Conservation (phyloP, 345 rosid species). For the Abelmoschus esculentus region DNA sequence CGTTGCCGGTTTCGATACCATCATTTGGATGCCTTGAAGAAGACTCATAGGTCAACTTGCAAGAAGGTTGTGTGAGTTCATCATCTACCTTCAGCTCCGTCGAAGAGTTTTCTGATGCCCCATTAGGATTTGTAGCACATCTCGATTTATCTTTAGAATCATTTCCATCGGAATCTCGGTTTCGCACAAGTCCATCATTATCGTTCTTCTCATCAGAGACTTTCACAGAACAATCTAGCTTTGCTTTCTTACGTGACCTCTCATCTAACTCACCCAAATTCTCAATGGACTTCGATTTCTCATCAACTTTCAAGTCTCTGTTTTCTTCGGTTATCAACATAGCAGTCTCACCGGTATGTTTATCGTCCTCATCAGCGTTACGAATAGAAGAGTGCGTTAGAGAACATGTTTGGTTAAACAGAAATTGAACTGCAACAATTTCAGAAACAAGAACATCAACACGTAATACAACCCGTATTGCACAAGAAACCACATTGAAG, state of each 20-base stretch:
- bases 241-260: conserved; percentile 46
- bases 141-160: too few relatives aligned
- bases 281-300: conserved; percentile 20
- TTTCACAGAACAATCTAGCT: conserved; percentile 27
- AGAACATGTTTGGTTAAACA: conserved; percentile 42
- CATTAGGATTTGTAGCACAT: too few relatives aligned
- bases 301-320: conserved; percentile 16
- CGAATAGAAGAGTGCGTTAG: conserved; percentile 17
- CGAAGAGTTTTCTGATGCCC: too few relatives aligned
- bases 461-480: conserved; percentile 8
- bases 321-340: conserved; percentile 12
- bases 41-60: conserved; percentile 9
- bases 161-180: too few relatives aligned
- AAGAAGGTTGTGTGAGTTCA: conserved; percentile 21
- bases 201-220: conserved; percentile 21
- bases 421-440: conserved; percentile 53
- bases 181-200: neutral
- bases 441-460: conserved; percentile 9
- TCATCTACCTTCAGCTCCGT: conserved; percentile 16
- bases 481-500: neutral
- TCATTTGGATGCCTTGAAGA: conserved; percentile 13
- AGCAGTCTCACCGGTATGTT: conserved; percentile 15
- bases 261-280: conserved; percentile 25
- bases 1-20: conserved; percentile 17
- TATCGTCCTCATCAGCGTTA: conserved; percentile 25